Evolutionary conservation across 2,329 filamentous ascomycete species (phyloP).

Genomic region (Aschersonia sp.): DNA sequence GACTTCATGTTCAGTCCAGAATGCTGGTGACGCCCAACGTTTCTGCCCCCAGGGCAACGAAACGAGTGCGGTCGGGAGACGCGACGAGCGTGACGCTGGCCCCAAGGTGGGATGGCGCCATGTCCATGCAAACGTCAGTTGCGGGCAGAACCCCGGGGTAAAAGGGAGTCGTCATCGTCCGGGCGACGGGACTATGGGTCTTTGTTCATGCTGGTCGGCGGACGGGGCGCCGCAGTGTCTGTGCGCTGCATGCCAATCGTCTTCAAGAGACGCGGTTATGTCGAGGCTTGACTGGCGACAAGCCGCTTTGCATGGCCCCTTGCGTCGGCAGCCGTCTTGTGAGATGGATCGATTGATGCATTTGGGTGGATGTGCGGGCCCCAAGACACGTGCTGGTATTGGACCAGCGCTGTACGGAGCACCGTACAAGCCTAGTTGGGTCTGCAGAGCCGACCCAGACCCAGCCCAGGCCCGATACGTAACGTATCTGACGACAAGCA

Average conservation of each 20-base stretch:
- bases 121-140: background rate
- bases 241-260: slow-evolving; percentile 1
- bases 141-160: background rate
- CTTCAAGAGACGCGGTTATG: slow-evolving; percentile 1
- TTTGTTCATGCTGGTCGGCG: background rate
- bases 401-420: background rate
- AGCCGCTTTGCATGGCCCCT: background rate
- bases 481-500: background rate
- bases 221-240: background rate
- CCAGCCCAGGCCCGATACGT: background rate
- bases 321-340: background rate
- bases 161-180: slow-evolving; percentile 1
- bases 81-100: background rate
- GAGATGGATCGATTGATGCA: background rate
- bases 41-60: background rate
- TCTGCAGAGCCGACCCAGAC: background rate
- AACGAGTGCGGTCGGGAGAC: slow-evolving; percentile 1
- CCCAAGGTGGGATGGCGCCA: background rate
- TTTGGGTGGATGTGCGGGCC: background rate
- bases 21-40: no score
- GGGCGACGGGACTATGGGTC: background rate
- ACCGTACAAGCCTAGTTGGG: background rate
- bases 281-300: slow-evolving; percentile 1
- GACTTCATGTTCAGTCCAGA: no score
- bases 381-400: background rate